Conservation (phyloP, 192 early-diverging fungal genomes). For the Rhizophagus clarus region DNA sequence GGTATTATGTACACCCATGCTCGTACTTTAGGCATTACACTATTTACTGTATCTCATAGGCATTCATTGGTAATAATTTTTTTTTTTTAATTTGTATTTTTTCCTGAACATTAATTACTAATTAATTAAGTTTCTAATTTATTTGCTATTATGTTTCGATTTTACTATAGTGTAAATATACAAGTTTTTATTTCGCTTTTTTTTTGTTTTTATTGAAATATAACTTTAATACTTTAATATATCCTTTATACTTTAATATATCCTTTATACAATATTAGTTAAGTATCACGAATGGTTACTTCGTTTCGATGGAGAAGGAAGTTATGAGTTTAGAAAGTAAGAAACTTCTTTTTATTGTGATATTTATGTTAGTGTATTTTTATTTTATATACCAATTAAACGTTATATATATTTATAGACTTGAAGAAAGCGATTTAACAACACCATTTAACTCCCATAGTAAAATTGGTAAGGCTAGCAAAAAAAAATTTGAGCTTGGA, state of each 20-base stretch:
- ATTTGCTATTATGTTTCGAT: not conserved
- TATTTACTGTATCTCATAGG: slow-evolving; percentile 66
- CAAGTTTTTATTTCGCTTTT: not conserved
- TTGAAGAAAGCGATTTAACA: slow-evolving; percentile 47
- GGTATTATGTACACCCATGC: slow-evolving; percentile 71
- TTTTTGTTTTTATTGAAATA: not conserved
- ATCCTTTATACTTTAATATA: too few relatives aligned
- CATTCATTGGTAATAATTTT: slow-evolving; percentile 42
- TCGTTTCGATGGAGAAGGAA: slow-evolving; percentile 64
- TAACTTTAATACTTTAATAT: not conserved
- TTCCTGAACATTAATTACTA: not conserved
- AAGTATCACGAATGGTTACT: slow-evolving; percentile 62
- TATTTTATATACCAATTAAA: not conserved
- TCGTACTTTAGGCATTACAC: slow-evolving; percentile 57
- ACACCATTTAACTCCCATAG: slow-evolving; percentile 54
- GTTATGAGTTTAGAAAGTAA: slow-evolving; percentile 61
- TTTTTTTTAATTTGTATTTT: not conserved
- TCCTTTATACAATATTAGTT: slow-evolving; percentile 15
- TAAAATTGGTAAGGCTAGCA: slow-evolving; percentile 49
- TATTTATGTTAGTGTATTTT: too few relatives aligned
- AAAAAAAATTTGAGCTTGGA: slow-evolving; percentile 44
- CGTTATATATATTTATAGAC: slow-evolving; percentile 28
- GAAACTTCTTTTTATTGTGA: not conserved
- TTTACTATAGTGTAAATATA: not conserved
- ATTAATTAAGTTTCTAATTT: not conserved